A percentile compares a stretch with the other conserved stretches of the same genome.
phyloP scores from a whole-genome alignment of 345 rosid species.

The Dovyalis caffra region DNA sequence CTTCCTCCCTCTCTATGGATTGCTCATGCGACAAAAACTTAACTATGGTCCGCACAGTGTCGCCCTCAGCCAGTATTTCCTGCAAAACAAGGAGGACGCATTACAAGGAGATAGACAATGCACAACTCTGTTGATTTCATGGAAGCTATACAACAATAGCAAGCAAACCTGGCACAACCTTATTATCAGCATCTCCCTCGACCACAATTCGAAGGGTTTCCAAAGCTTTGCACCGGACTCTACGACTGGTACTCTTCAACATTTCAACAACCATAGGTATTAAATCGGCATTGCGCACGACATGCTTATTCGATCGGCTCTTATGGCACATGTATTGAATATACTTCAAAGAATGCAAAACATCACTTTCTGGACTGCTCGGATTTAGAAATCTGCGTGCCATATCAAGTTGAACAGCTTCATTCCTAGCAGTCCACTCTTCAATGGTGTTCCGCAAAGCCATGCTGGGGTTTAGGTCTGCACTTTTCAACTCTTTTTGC shows the following conservation, averaged over 20 bases:
- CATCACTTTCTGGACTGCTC: constrained; percentile 61
- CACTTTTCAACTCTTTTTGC: constrained; percentile 50
- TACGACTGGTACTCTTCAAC: constrained; percentile 74
- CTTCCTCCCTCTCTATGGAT: constrained; percentile 79
- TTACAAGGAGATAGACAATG: constrained; percentile 12
- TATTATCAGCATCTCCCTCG: constrained; percentile 79
- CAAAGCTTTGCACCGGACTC: constrained; percentile 67
- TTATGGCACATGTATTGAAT: constrained; percentile 56
- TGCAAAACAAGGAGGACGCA: constrained; percentile 34
- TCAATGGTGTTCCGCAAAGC: constrained; percentile 83
- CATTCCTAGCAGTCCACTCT: constrained; percentile 96
- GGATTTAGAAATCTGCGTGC: constrained; percentile 65
- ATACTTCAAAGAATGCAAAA: constrained; percentile 56
- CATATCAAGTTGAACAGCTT: constrained; percentile 76
- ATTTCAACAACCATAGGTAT: constrained; percentile 72
- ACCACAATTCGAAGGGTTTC: constrained; percentile 72
- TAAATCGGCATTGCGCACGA: constrained; percentile 62
- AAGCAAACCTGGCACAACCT: constrained; percentile 49
- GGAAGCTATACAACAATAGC: constrained; percentile 6
- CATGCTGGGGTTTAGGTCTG: constrained; percentile 72
- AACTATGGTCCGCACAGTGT: constrained; percentile 84
- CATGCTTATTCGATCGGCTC: constrained; percentile 48
- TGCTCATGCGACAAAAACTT: constrained; percentile 75
- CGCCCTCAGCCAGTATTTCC: constrained; percentile 88
- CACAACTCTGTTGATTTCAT: neutral